Conservation (phyloP, 1,139 yeast genomes). For the Kluyveromyces sp. region DNA sequence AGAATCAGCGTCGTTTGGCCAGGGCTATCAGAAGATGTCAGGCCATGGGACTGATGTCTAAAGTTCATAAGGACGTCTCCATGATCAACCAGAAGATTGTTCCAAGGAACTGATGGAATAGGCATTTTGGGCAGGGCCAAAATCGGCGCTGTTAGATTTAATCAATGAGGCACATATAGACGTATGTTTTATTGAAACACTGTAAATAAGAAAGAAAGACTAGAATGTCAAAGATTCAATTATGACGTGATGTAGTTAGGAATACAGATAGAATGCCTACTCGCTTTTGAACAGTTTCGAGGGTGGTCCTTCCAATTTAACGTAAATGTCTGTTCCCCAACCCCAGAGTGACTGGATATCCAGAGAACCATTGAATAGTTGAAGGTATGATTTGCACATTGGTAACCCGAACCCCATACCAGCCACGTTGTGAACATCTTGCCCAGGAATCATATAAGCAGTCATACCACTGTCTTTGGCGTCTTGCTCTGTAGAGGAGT, state of each 20-base stretch:
- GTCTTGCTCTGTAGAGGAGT: slow-evolving; percentile 50
- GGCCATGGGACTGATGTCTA: slow-evolving; percentile 57
- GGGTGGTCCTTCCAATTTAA: slow-evolving; percentile 37
- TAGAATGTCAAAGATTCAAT: too few species aligned
- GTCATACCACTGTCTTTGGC: slow-evolving; percentile 29
- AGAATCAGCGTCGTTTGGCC: slow-evolving; percentile 57
- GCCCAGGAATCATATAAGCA: slow-evolving; percentile 64
- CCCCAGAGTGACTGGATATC: slow-evolving; percentile 77
- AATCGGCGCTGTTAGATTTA: too few species aligned
- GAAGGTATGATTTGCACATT: slow-evolving; percentile 65
- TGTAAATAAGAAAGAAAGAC: not conserved
- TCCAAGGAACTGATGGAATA: slow-evolving; percentile 7
- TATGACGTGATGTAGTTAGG: too few species aligned
- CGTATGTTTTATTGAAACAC: not conserved
- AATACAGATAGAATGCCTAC: too few species aligned
- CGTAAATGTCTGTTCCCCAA: slow-evolving; percentile 75
- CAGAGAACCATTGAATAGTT: slow-evolving; percentile 67
- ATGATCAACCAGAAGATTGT: slow-evolving; percentile 36
- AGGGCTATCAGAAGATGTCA: slow-evolving; percentile 67
- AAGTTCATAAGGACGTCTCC: slow-evolving; percentile 50
- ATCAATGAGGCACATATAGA: too few species aligned
- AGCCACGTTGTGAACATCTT: slow-evolving; percentile 68
- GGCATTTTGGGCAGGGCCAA: not conserved
- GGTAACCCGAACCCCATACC: slow-evolving; percentile 98
- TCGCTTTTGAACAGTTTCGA: slow-evolving; percentile 24